Base-by-base conservation (phyloP, 495 filamentous ascomycete genomes). In the Xylaria grammica region DNA sequence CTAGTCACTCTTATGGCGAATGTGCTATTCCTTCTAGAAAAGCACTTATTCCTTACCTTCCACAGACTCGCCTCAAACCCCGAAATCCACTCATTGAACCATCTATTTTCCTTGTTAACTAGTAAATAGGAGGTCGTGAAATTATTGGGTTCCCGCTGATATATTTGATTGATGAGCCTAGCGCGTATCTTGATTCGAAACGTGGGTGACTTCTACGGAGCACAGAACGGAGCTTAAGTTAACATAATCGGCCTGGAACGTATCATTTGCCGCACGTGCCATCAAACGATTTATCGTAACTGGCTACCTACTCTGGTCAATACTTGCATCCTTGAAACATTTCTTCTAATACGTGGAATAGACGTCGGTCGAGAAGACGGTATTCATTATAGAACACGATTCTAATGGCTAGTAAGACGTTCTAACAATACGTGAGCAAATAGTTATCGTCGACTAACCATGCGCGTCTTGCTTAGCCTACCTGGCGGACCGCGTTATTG, bases 311-410 rank as follows among this genome's bases (percentile, higher is more conserved):
- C 10, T 17, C 10, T n/a, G 19, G 17, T 24, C 36, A 22, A 7
- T 30, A n/a, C 26, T 7, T 20, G 40, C 38, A 27, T 30, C 15
- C 22, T 15, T 10, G 3, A 9, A 22, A 56, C 29, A 29, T 38
- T 29, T 15, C 4, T 17, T 30, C 52, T 63, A 10, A 55, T 52
- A 56, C 10, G 38, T 19, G 6, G 20, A 10, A 17, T 49, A 64
- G 62, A 99, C 98, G 95, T 94, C 98, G 84, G 87, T 92, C 62
- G 98, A 99, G 89, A 98, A 98, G 85, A 98, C 95, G 0, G 95
- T 96, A 38, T 98, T 99, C 77, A 87, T 99, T 66, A 95, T 98
- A 70, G 95, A 99, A 87, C 95, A 99, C 90, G 96, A 99, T 87
- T 98, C 98, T 97, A 82, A 98, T 98, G 95, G 93, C 93, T 30